phyloP scores from a whole-genome alignment of 169 alveolate species.

The Babesia ovis region DNA sequence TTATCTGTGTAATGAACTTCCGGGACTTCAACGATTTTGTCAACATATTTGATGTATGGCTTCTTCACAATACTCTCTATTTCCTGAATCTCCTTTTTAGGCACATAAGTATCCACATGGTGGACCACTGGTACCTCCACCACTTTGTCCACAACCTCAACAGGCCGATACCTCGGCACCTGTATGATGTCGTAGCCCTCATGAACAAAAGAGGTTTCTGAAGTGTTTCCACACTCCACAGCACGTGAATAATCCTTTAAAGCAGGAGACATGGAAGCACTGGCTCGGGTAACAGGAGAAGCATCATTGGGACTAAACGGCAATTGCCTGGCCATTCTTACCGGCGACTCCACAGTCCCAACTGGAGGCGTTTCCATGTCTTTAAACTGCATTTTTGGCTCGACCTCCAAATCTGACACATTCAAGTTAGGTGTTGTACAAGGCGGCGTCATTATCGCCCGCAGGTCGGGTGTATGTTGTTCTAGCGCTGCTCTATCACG shows the following conservation, averaged over 20 bases:
- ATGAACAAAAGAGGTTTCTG: constrained; percentile 72
- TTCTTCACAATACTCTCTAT: constrained; percentile 74
- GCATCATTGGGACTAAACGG: not conserved
- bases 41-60: constrained; percentile 76
- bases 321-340: not conserved
- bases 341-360: not conserved
- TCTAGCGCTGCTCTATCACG: not conserved
- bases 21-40: constrained; percentile 76
- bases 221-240: constrained; percentile 58
- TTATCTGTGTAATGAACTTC: constrained; percentile 72
- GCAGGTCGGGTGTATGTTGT: not conserved
- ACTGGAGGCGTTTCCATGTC: not conserved
- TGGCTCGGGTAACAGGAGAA: not conserved
- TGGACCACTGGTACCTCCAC: constrained; percentile 80
- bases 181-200: constrained; percentile 79
- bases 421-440: not conserved
- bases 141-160: constrained; percentile 75
- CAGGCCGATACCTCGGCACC: constrained; percentile 75
- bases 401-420: not conserved
- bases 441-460: constrained; percentile 5
- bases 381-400: not conserved
- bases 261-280: constrained; percentile 24
- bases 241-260: constrained; percentile 72
- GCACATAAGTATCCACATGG: constrained; percentile 74
- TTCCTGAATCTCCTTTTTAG: constrained; percentile 75